Percentiles rank a stretch among this genome's conserved stretches.
Evolutionary conservation across 2,329 filamentous ascomycete species (phyloP).

Genomic region (Seiridium unicorne): DNA sequence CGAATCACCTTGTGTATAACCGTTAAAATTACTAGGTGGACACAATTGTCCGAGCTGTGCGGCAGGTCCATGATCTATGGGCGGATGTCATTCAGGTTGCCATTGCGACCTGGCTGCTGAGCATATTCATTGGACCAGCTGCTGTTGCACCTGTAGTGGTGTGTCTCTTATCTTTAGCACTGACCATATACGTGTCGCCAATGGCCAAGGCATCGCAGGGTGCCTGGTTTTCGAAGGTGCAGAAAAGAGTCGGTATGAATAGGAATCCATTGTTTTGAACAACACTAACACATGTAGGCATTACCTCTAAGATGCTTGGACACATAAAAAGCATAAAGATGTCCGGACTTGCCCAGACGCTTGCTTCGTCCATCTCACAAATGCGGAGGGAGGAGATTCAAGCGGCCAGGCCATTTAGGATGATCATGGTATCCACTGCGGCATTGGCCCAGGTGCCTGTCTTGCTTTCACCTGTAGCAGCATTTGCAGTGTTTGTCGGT

Average conservation of each 20-base stretch:
- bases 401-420: conserved; percentile 29
- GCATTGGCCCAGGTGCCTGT: conserved; percentile 31
- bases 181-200: conserved; percentile 22
- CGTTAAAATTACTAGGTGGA: conserved; percentile 26
- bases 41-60: conserved; percentile 32
- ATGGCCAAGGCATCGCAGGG: conserved; percentile 5
- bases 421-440: conserved; percentile 30
- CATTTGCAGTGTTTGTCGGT: conserved; percentile 28
- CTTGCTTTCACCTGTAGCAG: conserved; percentile 32
- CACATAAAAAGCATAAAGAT: conserved; percentile 36
- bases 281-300: not conserved
- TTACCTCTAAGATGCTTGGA: conserved; percentile 25
- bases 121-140: conserved; percentile 31
- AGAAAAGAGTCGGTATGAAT: conserved; percentile 6
- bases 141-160: conserved; percentile 31
- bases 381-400: conserved; percentile 28
- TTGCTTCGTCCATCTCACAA: conserved; percentile 10
- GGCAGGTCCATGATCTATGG: conserved; percentile 35
- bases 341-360: conserved; percentile 25
- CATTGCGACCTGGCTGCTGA: conserved; percentile 31
- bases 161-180: conserved; percentile 22
- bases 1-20: not conserved
- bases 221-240: conserved; percentile 3
- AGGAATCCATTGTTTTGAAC: not conserved
- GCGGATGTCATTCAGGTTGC: conserved; percentile 32